These are phyloP conservation scores for Thielaviopsis ethacetica DNA, from an alignment of 2,329 filamentous ascomycete genomes.

Conservation along the genomic window DNA sequence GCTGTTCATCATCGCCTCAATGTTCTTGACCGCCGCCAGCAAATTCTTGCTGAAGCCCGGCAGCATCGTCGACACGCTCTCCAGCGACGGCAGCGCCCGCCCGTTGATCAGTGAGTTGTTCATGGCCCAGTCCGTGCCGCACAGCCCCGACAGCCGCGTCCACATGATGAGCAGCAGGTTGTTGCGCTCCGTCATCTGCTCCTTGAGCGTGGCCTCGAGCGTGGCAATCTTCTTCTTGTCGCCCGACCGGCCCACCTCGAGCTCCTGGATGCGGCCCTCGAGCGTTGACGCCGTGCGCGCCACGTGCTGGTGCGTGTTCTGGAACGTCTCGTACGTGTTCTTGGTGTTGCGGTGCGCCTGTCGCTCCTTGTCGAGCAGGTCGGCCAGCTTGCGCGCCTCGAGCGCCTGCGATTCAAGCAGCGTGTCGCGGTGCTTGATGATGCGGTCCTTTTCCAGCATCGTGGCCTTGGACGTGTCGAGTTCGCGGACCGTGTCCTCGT, in stretches of 20 bases:
- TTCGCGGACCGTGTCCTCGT: slow-evolving; percentile 69
- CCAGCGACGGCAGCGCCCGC: slow-evolving; percentile 63
- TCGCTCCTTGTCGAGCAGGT: slow-evolving; percentile 83
- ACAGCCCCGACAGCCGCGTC: slow-evolving; percentile 73
- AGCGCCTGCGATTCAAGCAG: slow-evolving; percentile 78
- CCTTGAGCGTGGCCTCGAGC: slow-evolving; percentile 66
- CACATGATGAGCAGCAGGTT: slow-evolving; percentile 75
- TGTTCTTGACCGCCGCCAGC: slow-evolving; percentile 67
- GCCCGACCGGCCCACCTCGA: slow-evolving; percentile 62
- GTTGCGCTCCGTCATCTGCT: slow-evolving; percentile 81
- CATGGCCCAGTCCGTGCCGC: slow-evolving; percentile 83
- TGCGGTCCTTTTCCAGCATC: slow-evolving; percentile 75
- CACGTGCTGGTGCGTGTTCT: slow-evolving; percentile 75
- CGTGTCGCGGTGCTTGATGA: slow-evolving; percentile 77
- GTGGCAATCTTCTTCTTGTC: slow-evolving; percentile 62
- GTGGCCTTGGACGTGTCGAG: slow-evolving; percentile 63
- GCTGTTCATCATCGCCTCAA: slow-evolving; percentile 62
- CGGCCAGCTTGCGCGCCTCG: slow-evolving; percentile 68
- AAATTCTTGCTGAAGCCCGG: slow-evolving; percentile 84
- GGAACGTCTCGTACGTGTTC: slow-evolving; percentile 71
- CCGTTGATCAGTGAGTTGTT: slow-evolving; percentile 80
- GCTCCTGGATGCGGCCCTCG: slow-evolving; percentile 68
- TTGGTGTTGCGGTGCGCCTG: slow-evolving; percentile 73
- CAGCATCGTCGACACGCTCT: slow-evolving; percentile 72
- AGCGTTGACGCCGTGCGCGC: slow-evolving; percentile 73